phyloP scores from a whole-genome alignment of 306 rosid species.

The Hippophae gyantsensis region DNA sequence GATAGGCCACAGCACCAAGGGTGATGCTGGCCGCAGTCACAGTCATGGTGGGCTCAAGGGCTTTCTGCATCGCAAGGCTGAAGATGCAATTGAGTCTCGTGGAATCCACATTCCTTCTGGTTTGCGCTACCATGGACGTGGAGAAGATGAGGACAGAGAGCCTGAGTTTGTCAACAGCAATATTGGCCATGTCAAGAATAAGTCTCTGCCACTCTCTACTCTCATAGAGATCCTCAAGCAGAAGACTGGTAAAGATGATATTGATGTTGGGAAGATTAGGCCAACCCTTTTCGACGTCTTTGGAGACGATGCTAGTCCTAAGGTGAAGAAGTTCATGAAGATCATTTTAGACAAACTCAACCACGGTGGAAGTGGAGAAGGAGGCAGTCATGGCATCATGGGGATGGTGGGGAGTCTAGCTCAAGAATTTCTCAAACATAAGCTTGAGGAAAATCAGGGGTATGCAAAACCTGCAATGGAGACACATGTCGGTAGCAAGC shows the following conservation, averaged over 20 bases:
- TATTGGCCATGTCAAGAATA: conserved; percentile 33
- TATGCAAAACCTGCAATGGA: conserved; percentile 66
- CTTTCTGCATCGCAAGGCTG: conserved; percentile 47
- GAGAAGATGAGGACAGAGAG: conserved; percentile 29
- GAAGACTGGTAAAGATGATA: conserved; percentile 82
- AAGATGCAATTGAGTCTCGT: conserved; percentile 51
- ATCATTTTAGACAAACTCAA: conserved; percentile 39
- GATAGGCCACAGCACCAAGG: conserved; percentile 61
- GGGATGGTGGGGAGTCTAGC: conserved; percentile 74
- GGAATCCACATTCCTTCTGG: conserved; percentile 60
- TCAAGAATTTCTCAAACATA: conserved; percentile 52
- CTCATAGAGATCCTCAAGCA: conserved; percentile 84
- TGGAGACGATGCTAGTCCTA: conserved; percentile 71
- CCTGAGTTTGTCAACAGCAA: conserved; percentile 36
- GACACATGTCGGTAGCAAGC: conserved; percentile 38
- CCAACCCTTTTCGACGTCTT: conserved; percentile 61
- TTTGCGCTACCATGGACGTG: conserved; percentile 29
- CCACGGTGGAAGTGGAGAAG: conserved; percentile 22
- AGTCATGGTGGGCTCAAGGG: conserved; percentile 41
- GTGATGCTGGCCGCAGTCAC: conserved; percentile 3
- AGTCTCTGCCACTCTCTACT: conserved; percentile 64
- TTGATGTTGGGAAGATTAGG: conserved; percentile 78
- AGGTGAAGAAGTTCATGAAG: conserved; percentile 73
- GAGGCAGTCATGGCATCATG: conserved; percentile 29
- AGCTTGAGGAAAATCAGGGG: conserved; percentile 38